Evolutionary conservation across 768 basidiomycete species (phyloP), one percentile per base, ranked within the genome.

Genomic region (Harrya chromipes): DNA sequence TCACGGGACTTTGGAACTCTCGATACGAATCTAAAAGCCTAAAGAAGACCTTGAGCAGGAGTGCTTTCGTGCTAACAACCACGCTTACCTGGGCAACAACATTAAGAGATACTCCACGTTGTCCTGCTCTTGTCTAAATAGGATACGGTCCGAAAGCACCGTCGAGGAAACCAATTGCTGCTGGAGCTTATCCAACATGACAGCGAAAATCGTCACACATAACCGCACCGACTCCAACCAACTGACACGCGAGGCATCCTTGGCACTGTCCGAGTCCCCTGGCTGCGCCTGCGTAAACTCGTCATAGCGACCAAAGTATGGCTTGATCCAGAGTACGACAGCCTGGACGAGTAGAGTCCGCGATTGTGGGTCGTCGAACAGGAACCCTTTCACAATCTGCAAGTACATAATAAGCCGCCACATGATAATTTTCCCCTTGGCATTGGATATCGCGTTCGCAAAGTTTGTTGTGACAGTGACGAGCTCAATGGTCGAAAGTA

Each of bases 391-490:
- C 21, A 93, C 90, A 51, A 97, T 82, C 60, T 95, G 93, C 33
- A 94, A 76, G 62, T 94, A 90, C 83, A 97, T 87, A 59, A 95
- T 86, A 40, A 98, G 77, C 67, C 94, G 94, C 87, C 92, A 92
- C 47, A 93, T 85, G 45, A 90, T 82, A 40, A 94, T 89, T 64
- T 90, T 93, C 23, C 94, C 91, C 64, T 87, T 93, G 26, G 77
- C 78, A 8, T 78, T 75, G 7, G 81, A 81, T 40, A 94, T 79
- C 7, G 92, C 83, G 49, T 92, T 91, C 6, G 90, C 88, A 68
- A 97, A 97, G 14, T 82, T 82, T 16, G 92, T 91, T 11, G 84
- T 85, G 52, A 94, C 81, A 12, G 89, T 83, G 21, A 94, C 90
- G 10, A 97, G 82, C 63, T 97, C 94, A 9, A 88, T 79, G 6